These are phyloP conservation scores for Saccharomycodes ludwigii DNA, from an alignment of 805 yeast genomes.

Conservation along the genomic window DNA sequence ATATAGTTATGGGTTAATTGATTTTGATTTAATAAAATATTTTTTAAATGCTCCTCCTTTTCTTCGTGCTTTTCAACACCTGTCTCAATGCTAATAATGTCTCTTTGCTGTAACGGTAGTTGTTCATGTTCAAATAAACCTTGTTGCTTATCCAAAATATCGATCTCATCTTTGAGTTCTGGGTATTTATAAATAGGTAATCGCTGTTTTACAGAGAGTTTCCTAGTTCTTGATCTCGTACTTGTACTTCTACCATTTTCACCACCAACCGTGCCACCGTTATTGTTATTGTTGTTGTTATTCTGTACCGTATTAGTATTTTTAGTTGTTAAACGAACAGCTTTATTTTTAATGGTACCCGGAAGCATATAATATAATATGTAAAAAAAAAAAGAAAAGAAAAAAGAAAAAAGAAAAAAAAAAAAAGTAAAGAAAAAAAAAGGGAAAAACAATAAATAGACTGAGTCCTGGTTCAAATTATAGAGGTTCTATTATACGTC, in stretches of 20 bases:
- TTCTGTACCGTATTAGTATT: neutral
- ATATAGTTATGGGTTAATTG: slow-evolving; percentile 42
- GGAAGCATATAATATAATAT: slow-evolving; percentile 6
- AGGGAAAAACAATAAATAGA: slow-evolving; percentile 1
- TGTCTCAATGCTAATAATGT: slow-evolving; percentile 80
- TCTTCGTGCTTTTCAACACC: slow-evolving; percentile 98
- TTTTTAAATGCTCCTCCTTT: slow-evolving; percentile 90
- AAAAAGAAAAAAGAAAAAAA: slow-evolving; percentile 4
- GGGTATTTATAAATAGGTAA: slow-evolving; percentile 63
- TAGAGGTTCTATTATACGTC: too few relatives aligned
- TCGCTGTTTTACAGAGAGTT: slow-evolving; percentile 84
- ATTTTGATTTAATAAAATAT: slow-evolving; percentile 39
- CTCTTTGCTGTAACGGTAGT: slow-evolving; percentile 46
- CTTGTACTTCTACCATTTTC: slow-evolving; percentile 2
- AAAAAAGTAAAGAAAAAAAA: slow-evolving; percentile 2
- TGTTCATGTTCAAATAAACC: slow-evolving; percentile 5
- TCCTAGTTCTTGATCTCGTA: slow-evolving; percentile 67
- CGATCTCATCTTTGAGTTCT: slow-evolving; percentile 56
- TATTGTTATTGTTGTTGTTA: neutral
- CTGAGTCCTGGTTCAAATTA: too few relatives aligned
- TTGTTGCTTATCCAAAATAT: slow-evolving; percentile 3
- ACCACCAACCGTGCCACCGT: slow-evolving; percentile 3
- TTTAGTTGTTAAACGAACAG: neutral
- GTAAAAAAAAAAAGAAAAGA: slow-evolving; percentile 3
- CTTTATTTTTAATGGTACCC: slow-evolving; percentile 1